Evolutionary conservation across 2,329 filamentous ascomycete species (phyloP).

Genomic region (Clonostachys rosea): DNA sequence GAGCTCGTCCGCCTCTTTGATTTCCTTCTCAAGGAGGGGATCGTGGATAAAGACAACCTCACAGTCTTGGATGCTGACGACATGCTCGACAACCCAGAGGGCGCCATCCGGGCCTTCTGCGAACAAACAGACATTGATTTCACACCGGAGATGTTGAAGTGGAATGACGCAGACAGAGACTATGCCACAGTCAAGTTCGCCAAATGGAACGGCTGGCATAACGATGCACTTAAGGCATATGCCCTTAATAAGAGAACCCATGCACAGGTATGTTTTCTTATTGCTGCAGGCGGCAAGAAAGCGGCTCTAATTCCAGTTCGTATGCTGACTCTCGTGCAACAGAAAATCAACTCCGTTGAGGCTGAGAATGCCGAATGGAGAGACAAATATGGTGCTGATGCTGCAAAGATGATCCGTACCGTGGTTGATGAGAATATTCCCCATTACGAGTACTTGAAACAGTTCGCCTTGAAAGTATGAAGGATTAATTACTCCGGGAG

Average conservation of each 20-base stretch:
- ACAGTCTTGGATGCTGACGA: constrained; percentile 94
- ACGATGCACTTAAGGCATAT: constrained; percentile 84
- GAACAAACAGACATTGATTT: constrained; percentile 75
- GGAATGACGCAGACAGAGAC: constrained; percentile 74
- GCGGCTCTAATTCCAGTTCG: background rate
- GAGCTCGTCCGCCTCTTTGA: constrained; percentile 87
- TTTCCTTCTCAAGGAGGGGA: constrained; percentile 64
- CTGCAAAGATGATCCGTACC: constrained; percentile 62
- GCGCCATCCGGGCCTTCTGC: constrained; percentile 76
- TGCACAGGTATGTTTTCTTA: constrained; percentile 41
- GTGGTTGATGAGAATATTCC: constrained; percentile 67
- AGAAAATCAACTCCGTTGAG: constrained; percentile 61
- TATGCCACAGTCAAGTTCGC: constrained; percentile 74
- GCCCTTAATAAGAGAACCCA: constrained; percentile 67
- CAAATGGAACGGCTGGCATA: constrained; percentile 97
- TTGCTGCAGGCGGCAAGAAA: background rate
- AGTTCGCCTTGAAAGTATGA: constrained; percentile 63
- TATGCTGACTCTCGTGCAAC: constrained; percentile 7
- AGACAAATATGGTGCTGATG: constrained; percentile 69
- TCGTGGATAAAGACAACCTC: constrained; percentile 70
- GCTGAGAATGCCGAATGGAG: constrained; percentile 68
- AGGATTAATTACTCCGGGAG: too few species aligned
- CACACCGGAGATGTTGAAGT: constrained; percentile 72
- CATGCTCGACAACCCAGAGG: constrained; percentile 77
- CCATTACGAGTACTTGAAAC: constrained; percentile 79